These are phyloP conservation scores for Medicago ruthenica DNA, from an alignment of 306 rosid genomes.

Conservation along the genomic window DNA sequence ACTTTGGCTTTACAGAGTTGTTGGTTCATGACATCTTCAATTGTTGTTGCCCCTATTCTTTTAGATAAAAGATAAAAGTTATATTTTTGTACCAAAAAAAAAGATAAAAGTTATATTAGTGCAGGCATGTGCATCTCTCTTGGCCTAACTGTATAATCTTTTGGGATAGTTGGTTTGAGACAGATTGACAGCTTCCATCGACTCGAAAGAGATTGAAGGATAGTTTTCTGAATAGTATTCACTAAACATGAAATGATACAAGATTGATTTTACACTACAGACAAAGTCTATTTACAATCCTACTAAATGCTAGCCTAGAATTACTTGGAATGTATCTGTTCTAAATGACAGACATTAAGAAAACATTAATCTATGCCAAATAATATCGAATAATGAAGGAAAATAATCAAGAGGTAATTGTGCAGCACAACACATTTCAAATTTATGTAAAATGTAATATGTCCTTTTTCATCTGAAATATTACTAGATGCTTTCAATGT, in stretches of 20 bases:
- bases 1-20: too few species aligned
- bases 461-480: background rate
- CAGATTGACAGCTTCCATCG: slow-evolving; percentile 6
- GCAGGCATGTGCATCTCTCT: too few species aligned
- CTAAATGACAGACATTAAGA: background rate
- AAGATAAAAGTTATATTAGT: too few species aligned
- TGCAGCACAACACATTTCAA: background rate
- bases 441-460: background rate
- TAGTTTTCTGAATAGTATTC: background rate
- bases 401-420: background rate
- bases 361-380: too few species aligned
- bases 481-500: background rate
- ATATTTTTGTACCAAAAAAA: too few species aligned
- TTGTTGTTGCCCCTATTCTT: too few species aligned
- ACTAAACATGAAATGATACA: background rate
- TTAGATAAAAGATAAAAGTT: too few species aligned
- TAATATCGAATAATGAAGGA: too few species aligned
- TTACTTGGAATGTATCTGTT: background rate
- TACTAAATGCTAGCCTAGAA: background rate
- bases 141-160: too few species aligned
- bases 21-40: too few species aligned
- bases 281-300: slow-evolving; percentile 4
- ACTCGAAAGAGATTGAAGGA: slow-evolving; percentile 16
- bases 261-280: background rate
- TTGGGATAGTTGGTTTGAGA: too few species aligned